Percentiles rank a stretch among this genome's conserved stretches.
phyloP scores from a whole-genome alignment of 768 basidiomycete species.

The Mycena olivaceomarginata region DNA sequence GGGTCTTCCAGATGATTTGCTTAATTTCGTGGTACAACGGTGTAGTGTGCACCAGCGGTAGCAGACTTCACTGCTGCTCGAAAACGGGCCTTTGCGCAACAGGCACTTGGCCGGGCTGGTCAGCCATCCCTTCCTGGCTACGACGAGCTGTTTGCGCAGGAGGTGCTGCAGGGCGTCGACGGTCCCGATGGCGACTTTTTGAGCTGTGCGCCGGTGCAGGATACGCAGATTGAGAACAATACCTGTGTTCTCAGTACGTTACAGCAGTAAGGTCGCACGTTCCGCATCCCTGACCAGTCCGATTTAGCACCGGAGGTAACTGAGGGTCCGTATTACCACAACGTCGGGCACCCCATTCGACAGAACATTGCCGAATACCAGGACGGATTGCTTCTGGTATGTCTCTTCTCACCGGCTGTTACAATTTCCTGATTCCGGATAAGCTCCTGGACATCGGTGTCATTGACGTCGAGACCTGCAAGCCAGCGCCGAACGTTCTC shows the following conservation, averaged over 20 bases:
- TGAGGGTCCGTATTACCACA: conserved; percentile 74
- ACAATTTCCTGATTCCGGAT: conserved; percentile 11
- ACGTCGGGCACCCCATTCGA: conserved; percentile 67
- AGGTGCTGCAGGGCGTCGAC: conserved; percentile 45
- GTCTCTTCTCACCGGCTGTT: conserved; percentile 38
- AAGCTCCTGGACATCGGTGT: conserved; percentile 74
- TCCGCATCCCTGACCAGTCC: conserved; percentile 7
- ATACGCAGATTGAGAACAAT: conserved; percentile 71
- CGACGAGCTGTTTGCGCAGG: conserved; percentile 64
- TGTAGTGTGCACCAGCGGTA: conserved; percentile 71
- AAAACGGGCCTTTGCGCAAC: conserved; percentile 68
- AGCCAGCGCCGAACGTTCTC: conserved; percentile 72
- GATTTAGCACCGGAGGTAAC: conserved; percentile 67
- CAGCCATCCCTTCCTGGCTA: conserved; percentile 60
- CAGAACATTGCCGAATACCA: conserved; percentile 75
- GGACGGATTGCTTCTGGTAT: conserved; percentile 67
- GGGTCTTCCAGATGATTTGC: no score
- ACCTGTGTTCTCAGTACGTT: conserved; percentile 67
- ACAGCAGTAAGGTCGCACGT: background rate
- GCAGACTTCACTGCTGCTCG: conserved; percentile 70
- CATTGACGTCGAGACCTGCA: conserved; percentile 74
- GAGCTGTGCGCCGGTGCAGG: conserved; percentile 67
- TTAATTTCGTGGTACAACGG: no score
- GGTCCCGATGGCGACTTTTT: conserved; percentile 56
- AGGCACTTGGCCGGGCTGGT: conserved; percentile 59